Percentiles rank a stretch among this genome's conserved stretches.
Conservation (phyloP, 441 rosid species). For the Dalechampia spathulata region DNA sequence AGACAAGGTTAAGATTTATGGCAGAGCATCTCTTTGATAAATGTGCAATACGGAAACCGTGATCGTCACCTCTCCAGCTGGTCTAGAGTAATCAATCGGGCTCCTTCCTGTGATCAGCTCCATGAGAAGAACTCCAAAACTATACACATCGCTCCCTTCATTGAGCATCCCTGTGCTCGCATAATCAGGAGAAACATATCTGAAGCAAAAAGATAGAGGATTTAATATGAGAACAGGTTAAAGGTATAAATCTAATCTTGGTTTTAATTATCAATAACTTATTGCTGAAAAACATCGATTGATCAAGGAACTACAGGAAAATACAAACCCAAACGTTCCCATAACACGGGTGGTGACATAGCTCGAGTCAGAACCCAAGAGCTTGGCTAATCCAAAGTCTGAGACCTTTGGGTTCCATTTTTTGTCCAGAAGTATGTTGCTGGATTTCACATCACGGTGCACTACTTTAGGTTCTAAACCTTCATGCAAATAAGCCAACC, state of each 20-base stretch:
- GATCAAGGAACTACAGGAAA: constrained; percentile 2
- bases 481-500: constrained; percentile 91
- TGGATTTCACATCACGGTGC: constrained; percentile 94
- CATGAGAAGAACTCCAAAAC: constrained; percentile 93
- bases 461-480: constrained; percentile 98
- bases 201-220: constrained; percentile 18
- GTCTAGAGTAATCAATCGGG: constrained; percentile 79
- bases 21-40: not conserved
- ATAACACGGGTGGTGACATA: constrained; percentile 95
- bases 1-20: not conserved
- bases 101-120: constrained; percentile 92
- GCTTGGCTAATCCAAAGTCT: constrained; percentile 94
- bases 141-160: constrained; percentile 93
- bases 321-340: constrained; percentile 91
- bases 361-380: constrained; percentile 80
- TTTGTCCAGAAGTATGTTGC: constrained; percentile 81
- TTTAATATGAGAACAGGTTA: not conserved
- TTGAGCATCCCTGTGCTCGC: constrained; percentile 98
- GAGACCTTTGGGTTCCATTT: constrained; percentile 92
- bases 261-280: not conserved
- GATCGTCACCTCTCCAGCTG: constrained; percentile 77
- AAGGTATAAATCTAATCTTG: not conserved
- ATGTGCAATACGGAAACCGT: not conserved
- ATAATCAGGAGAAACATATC: constrained; percentile 96
- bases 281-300: not conserved